Evolutionary conservation across 106 monocot genomes (phyloP).

Genomic region (Vanilla planifolia): DNA sequence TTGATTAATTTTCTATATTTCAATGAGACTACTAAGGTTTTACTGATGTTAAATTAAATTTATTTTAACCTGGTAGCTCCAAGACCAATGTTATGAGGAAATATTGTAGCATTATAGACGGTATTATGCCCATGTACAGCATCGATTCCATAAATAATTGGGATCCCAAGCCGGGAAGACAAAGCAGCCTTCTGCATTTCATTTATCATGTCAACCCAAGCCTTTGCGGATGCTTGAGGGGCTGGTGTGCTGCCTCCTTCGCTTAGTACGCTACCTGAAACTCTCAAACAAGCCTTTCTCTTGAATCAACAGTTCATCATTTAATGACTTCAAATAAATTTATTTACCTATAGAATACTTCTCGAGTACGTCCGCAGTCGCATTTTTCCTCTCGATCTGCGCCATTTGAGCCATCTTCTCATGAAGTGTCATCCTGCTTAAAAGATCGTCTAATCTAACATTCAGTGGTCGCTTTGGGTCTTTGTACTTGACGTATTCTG

Average conservation of each 20-base stretch:
- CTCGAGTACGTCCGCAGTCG: slow-evolving; percentile 24
- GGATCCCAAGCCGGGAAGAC: slow-evolving; percentile 11
- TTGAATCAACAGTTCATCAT: not conserved
- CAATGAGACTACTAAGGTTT: too few relatives aligned
- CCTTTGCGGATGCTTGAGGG: slow-evolving; percentile 10
- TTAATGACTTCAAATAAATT: too few relatives aligned
- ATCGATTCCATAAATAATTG: slow-evolving; percentile 15
- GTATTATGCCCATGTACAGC: slow-evolving; percentile 16
- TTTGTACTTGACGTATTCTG: slow-evolving; percentile 27
- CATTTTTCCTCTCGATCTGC: slow-evolving; percentile 18
- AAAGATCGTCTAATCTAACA: slow-evolving; percentile 24
- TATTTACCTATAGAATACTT: slow-evolving; percentile 29
- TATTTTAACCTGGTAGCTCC: slow-evolving; percentile 10
- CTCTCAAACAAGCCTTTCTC: not conserved
- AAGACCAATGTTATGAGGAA: slow-evolving; percentile 20
- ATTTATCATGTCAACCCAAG: slow-evolving; percentile 18
- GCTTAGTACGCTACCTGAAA: slow-evolving; percentile 13
- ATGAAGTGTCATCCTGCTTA: slow-evolving; percentile 34
- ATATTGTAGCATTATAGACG: slow-evolving; percentile 11
- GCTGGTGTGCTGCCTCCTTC: slow-evolving; percentile 12
- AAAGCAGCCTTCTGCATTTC: slow-evolving; percentile 13
- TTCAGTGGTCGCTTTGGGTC: slow-evolving; percentile 24
- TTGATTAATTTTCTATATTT: too few relatives aligned
- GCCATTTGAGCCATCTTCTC: slow-evolving; percentile 54
- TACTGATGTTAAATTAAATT: too few relatives aligned